Evolutionary conservation across 495 filamentous ascomycete species (phyloP).

Genomic region (Choiromyces venosus): DNA sequence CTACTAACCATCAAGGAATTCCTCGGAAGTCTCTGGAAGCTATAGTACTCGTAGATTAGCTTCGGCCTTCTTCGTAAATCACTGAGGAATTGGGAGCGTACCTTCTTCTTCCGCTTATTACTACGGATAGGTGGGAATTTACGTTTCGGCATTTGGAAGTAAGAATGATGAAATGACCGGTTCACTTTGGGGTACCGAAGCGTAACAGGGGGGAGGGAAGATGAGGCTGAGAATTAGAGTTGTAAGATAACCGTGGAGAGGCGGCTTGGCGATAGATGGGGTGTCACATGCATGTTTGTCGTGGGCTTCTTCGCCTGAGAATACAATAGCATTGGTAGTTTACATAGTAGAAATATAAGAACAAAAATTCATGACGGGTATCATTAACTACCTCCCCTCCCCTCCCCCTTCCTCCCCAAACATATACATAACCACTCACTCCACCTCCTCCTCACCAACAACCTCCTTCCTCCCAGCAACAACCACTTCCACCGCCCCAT

Average conservation of each 20-base stretch:
- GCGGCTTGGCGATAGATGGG: not conserved
- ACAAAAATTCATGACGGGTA: not conserved
- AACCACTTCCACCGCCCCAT: conserved; percentile 28
- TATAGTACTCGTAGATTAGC: not conserved
- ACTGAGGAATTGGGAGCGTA: not conserved
- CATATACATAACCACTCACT: too few relatives aligned
- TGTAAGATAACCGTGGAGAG: too few relatives aligned
- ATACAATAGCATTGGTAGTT: not conserved
- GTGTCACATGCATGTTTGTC: not conserved
- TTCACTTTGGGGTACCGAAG: not conserved
- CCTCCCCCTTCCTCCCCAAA: not conserved
- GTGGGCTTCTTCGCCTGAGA: too few relatives aligned
- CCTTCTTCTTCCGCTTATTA: conserved; percentile 31
- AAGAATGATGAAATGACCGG: not conserved
- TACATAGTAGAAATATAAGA: not conserved
- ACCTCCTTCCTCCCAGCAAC: conserved; percentile 25
- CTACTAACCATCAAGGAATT: conserved; percentile 32
- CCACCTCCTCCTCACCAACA: conserved; percentile 24
- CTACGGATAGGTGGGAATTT: conserved; percentile 18
- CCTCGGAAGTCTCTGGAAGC: conserved; percentile 32
- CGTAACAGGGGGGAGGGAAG: conserved; percentile 12
- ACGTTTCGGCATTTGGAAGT: conserved; percentile 23
- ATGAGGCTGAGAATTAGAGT: conserved; percentile 24
- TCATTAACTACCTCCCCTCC: not conserved
- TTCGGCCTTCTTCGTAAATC: conserved; percentile 5